phyloP scores from a whole-genome alignment of 2,329 filamentous ascomycete genomes.

The Alternaria sp. region DNA sequence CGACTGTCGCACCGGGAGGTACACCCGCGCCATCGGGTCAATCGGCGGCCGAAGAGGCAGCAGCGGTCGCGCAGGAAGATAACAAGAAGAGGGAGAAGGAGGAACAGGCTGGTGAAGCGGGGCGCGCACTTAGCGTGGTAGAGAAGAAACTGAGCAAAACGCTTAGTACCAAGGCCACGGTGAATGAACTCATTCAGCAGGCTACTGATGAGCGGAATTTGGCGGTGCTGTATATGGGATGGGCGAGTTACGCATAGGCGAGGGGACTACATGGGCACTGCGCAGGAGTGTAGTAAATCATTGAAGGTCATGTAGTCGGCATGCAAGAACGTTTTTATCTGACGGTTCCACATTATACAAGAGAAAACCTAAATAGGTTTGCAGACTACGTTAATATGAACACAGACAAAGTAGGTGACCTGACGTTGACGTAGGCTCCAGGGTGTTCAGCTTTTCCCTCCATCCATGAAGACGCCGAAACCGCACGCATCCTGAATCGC shows the following conservation, averaged over 20 bases:
- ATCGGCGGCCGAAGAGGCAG: constrained; percentile 28
- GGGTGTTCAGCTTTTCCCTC: not conserved
- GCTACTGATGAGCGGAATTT: constrained; percentile 92
- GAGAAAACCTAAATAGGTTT: not conserved
- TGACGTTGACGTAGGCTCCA: not conserved
- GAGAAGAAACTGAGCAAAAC: constrained; percentile 95
- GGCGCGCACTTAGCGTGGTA: constrained; percentile 88
- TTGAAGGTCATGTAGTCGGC: not conserved
- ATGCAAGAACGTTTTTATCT: not conserved
- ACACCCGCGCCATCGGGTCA: constrained; percentile 37
- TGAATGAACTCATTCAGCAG: constrained; percentile 96
- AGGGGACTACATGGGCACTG: not conserved
- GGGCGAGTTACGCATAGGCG: constrained; percentile 43
- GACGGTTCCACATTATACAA: not conserved
- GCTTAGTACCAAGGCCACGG: constrained; percentile 90
- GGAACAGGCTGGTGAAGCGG: constrained; percentile 77
- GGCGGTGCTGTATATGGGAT: constrained; percentile 72
- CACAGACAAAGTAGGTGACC: not conserved
- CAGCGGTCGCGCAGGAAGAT: constrained; percentile 31
- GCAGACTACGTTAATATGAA: not conserved
- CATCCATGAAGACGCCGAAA: rapidly evolving
- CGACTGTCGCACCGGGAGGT: constrained; percentile 36
- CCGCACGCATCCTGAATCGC: not conserved
- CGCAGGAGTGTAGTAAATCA: not conserved
- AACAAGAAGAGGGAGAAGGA: constrained; percentile 54